Conservation (phyloP, 2,329 filamentous ascomycete genomes). For the Waltergamsia citrina region DNA sequence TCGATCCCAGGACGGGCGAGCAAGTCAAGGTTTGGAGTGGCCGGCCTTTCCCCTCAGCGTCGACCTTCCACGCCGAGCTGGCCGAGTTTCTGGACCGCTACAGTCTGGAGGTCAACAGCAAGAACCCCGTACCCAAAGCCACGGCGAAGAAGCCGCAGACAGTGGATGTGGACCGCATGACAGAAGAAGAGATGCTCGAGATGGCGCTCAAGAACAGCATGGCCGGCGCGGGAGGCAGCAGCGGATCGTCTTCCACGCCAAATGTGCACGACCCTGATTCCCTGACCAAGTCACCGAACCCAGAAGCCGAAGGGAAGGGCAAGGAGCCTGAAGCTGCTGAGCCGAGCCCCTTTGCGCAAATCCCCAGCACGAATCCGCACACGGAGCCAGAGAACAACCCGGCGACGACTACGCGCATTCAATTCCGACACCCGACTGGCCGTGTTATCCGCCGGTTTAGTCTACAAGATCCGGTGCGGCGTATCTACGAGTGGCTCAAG, state of each 20-base stretch:
- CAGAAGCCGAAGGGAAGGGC: conserved; percentile 24
- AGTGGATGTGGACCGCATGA: conserved; percentile 78
- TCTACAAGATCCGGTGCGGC: conserved; percentile 64
- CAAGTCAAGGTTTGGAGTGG: conserved; percentile 96
- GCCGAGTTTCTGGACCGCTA: conserved; percentile 97
- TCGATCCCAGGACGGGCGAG: conserved; percentile 92
- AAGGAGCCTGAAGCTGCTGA: conserved; percentile 19
- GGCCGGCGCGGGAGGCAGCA: conserved; percentile 28
- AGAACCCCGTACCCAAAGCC: conserved; percentile 77
- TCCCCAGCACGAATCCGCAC: conserved; percentile 66
- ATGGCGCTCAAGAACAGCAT: conserved; percentile 88
- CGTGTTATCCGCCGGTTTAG: conserved; percentile 82
- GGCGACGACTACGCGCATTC: conserved; percentile 72
- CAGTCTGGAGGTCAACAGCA: conserved; percentile 76
- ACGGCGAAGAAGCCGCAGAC: conserved; percentile 54
- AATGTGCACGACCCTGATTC: conserved; percentile 77
- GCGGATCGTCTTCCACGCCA: conserved; percentile 26
- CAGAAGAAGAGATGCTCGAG: conserved; percentile 94
- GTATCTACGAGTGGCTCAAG: conserved; percentile 96
- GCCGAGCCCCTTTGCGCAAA: conserved; percentile 52
- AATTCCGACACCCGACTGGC: conserved; percentile 79
- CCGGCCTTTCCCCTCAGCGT: conserved; percentile 61
- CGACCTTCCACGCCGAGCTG: conserved; percentile 83
- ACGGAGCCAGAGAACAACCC: conserved; percentile 66
- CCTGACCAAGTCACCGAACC: conserved; percentile 60